phyloP scores from a whole-genome alignment of 1,139 yeast species.

The Sugiyamaella pinicola region DNA sequence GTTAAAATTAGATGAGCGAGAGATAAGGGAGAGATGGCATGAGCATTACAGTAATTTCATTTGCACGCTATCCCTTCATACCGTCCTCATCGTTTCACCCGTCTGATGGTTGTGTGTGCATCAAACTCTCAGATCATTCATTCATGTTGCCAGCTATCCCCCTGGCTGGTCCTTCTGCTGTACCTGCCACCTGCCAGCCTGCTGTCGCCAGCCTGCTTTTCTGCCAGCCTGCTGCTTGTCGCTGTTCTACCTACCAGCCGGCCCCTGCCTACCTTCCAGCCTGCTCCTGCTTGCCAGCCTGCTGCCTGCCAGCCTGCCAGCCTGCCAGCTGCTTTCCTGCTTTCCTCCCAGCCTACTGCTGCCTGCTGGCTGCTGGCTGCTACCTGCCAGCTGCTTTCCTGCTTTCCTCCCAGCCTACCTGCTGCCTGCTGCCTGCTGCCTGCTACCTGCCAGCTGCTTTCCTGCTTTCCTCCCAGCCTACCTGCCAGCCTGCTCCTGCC shows the following conservation, averaged over 20 bases:
- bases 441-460: neutral
- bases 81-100: neutral
- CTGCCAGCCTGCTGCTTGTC: neutral
- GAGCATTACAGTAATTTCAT: too few relatives aligned
- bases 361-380: neutral
- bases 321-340: neutral
- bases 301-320: neutral
- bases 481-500: neutral
- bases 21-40: too few relatives aligned
- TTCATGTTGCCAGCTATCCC: too few relatives aligned
- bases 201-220: neutral
- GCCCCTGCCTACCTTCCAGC: neutral
- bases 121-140: neutral
- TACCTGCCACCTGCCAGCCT: neutral
- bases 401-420: neutral
- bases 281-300: neutral
- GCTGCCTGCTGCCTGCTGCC: neutral
- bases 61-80: neutral
- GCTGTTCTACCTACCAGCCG: too few relatives aligned
- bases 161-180: neutral
- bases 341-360: neutral
- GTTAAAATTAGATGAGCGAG: too few relatives aligned
- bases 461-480: neutral
- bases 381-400: neutral
- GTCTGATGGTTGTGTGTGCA: too few relatives aligned